Evolutionary conservation across 2,329 filamentous ascomycete species (phyloP).

Genomic region (Ceratocystis colombiana): DNA sequence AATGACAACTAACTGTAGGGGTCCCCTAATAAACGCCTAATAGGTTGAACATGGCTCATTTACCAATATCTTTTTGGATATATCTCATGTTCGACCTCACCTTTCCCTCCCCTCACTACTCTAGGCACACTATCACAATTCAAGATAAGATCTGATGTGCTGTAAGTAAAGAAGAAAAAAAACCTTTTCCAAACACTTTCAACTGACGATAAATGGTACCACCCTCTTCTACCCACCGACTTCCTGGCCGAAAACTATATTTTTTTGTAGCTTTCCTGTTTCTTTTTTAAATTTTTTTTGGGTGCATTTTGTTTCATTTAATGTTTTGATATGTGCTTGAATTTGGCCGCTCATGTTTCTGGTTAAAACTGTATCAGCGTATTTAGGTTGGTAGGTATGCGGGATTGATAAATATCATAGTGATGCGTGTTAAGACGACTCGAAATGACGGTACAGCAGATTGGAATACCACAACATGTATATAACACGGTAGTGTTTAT

Average conservation of each 20-base stretch:
- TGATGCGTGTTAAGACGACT: conserved; percentile 13
- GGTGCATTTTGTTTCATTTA: neutral
- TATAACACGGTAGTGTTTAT: conserved; percentile 8
- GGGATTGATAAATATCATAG: conserved; percentile 15
- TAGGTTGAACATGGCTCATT: neutral
- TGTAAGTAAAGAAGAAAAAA: conserved; percentile 11
- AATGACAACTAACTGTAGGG: neutral
- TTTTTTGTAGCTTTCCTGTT: neutral
- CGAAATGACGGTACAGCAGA: conserved; percentile 16
- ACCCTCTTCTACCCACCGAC: neutral
- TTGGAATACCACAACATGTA: conserved; percentile 14
- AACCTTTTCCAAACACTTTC: conserved; percentile 7
- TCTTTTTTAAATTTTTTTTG: neutral
- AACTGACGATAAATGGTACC: conserved; percentile 13
- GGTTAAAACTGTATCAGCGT: conserved; percentile 11
- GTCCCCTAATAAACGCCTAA: neutral
- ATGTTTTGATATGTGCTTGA: conserved; percentile 14
- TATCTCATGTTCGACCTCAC: neutral
- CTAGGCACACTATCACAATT: neutral
- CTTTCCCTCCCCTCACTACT: neutral
- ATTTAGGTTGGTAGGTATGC: conserved; percentile 10
- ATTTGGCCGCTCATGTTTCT: conserved; percentile 15
- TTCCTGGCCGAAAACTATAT: neutral
- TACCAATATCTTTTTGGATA: neutral
- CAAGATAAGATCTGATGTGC: neutral